phyloP scores from a whole-genome alignment of 225 moss, liverwort and hornwort genomes.

The Polytrichum commune region DNA sequence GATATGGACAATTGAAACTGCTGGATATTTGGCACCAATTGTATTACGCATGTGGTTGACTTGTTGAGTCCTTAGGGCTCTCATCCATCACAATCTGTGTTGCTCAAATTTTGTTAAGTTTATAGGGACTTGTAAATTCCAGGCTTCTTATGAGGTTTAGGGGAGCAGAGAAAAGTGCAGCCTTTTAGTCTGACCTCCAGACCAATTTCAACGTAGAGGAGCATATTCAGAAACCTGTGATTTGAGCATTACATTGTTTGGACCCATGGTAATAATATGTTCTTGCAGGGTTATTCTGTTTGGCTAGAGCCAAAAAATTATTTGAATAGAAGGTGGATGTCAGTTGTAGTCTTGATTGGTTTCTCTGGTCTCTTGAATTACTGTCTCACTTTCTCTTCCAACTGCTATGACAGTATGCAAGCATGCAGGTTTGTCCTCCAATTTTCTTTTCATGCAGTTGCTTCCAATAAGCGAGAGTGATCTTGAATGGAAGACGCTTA shows the following conservation, averaged over 20 bases:
- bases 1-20: slow-evolving; percentile 1
- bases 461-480: too few relatives aligned
- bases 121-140: slow-evolving; percentile 14
- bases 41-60: slow-evolving; percentile 5
- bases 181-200: slow-evolving; percentile 4
- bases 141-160: slow-evolving; percentile 8
- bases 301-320: not conserved
- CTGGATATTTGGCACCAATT: slow-evolving; percentile 11
- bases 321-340: not conserved
- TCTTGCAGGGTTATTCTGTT: slow-evolving; percentile 5
- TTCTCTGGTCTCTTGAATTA: too few relatives aligned
- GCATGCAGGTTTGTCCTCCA: too few relatives aligned
- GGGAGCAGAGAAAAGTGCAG: slow-evolving; percentile 7
- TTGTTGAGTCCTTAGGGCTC: not conserved
- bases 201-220: not conserved
- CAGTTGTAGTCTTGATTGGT: not conserved
- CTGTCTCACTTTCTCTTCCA: too few relatives aligned
- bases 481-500: too few relatives aligned
- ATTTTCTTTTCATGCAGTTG: too few relatives aligned
- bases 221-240: slow-evolving; percentile 7
- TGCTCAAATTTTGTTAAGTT: slow-evolving; percentile 8
- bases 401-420: too few relatives aligned
- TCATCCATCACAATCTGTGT: slow-evolving; percentile 2
- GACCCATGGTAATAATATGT: slow-evolving; percentile 12
- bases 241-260: slow-evolving; percentile 5